Percentiles rank a stretch among this genome's conserved stretches.
These are phyloP conservation scores for Castanea crenata DNA, from an alignment of 306 rosid genomes.

Conservation along the genomic window DNA sequence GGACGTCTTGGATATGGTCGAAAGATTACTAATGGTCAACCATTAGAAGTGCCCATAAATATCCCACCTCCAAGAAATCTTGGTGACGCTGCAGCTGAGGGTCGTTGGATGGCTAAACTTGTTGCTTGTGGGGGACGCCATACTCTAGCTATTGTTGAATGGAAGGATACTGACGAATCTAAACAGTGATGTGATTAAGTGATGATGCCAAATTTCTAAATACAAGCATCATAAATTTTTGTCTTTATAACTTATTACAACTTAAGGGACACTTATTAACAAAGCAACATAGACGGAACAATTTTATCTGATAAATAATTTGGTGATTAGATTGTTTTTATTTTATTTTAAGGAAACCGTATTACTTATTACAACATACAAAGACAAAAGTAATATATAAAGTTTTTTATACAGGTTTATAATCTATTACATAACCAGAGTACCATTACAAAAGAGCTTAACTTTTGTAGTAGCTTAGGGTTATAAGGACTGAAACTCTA, in stretches of 20 bases:
- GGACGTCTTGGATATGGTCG: slow-evolving; percentile 98
- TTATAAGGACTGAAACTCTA: too few relatives aligned
- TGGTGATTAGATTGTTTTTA: neutral
- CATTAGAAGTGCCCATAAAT: slow-evolving; percentile 82
- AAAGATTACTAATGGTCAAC: slow-evolving; percentile 94
- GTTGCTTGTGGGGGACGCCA: slow-evolving; percentile 98
- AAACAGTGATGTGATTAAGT: slow-evolving; percentile 10
- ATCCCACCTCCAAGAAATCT: slow-evolving; percentile 46
- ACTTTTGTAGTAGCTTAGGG: too few relatives aligned
- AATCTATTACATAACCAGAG: too few relatives aligned
- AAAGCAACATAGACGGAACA: neutral
- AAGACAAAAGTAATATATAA: too few relatives aligned
- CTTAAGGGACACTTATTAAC: slow-evolving; percentile 1
- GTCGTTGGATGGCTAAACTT: slow-evolving; percentile 75
- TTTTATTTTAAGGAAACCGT: too few relatives aligned
- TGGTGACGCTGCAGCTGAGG: slow-evolving; percentile 31
- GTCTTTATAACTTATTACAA: neutral
- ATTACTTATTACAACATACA: too few relatives aligned
- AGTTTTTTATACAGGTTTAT: too few relatives aligned
- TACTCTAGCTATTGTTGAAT: slow-evolving; percentile 78
- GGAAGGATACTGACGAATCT: slow-evolving; percentile 49
- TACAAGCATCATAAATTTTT: neutral
- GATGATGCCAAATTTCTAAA: slow-evolving; percentile 5
- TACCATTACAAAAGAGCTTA: too few relatives aligned
- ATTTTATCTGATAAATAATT: neutral